Conservation (phyloP, 108 stramenopile species). For the Nitzschia sp. region DNA sequence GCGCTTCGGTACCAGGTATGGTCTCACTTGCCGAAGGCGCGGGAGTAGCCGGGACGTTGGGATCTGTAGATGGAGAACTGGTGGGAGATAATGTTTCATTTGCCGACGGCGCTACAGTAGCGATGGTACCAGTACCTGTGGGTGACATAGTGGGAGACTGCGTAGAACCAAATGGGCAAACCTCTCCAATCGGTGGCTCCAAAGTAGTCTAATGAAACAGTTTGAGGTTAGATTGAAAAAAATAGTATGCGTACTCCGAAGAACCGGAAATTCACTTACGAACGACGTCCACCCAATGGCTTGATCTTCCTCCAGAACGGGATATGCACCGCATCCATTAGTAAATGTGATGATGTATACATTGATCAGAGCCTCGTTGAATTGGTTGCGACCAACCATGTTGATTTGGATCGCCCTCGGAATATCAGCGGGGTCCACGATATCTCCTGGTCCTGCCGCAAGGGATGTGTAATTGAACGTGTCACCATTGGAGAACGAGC, state of each 20-base stretch:
- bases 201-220: constrained; percentile 15
- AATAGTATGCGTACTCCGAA: background rate
- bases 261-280: constrained; percentile 28
- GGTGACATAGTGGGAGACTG: constrained; percentile 3
- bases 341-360: constrained; percentile 33
- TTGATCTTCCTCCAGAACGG: constrained; percentile 26
- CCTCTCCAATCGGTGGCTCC: constrained; percentile 3
- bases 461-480: constrained; percentile 30
- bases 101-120: background rate
- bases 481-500: constrained; percentile 28
- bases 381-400: constrained; percentile 29
- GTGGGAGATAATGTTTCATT: no score
- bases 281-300: constrained; percentile 36
- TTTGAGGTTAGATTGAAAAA: background rate
- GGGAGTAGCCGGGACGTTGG: no score
- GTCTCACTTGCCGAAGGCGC: background rate
- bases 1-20: background rate
- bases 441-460: constrained; percentile 11
- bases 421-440: constrained; percentile 4
- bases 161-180: constrained; percentile 17
- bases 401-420: constrained; percentile 40
- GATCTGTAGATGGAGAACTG: no score
- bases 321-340: constrained; percentile 30
- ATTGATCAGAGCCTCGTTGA: constrained; percentile 19
- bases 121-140: background rate